Base-by-base conservation (phyloP, 2,329 filamentous ascomycete species). In the Neonectria neomacrospora region DNA sequence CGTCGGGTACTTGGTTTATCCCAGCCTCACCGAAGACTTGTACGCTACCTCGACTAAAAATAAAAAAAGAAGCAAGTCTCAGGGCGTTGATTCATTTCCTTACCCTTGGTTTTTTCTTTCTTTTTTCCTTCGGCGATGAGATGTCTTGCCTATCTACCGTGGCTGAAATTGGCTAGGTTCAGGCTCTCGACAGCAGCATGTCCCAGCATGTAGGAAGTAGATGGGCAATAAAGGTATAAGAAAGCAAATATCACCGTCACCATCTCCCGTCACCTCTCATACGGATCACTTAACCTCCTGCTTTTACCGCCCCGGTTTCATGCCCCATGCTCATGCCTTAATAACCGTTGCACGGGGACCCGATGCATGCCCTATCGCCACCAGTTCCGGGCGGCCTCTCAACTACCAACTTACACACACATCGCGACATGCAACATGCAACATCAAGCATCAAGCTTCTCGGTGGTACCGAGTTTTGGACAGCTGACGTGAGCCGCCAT, bases 381-480 rank as follows among this genome's bases (percentile, higher is more conserved):
- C 37, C 37, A 18, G 6, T 10, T 18, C 37, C 37, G n/a, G 37
- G 37, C 37, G 18, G 37, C 37, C 37, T 39, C 37, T 16, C 37
- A 34, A 34, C 32, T 12, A 26, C 32, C 32, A 34, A 34, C 32
- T 12, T 3, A 12, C 32, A 34, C 28, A 30, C 28, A 34, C 16
- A 39, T 39, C 37, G 37, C 11, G n/a, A 39, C 51, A 50, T 54
- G 41, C 11, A 16, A 39, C 51, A 50, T 54, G 41, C 57, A 48
- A 42, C 51, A 30, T 60, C 37, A 14, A 34, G 42, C 51, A 30
- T 60, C 37, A 14, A 34, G 32, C 32, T 34, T 16, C 14, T 14
- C 32, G 52, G 42, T 48, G 51, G 42, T 55, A 47, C 55, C 39
- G 63, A 64, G 45, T 12, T 18, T 57, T 63, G 57, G 67, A 60